phyloP scores from a whole-genome alignment of 108 stramenopile species.

The Skeletonema marinoi region DNA sequence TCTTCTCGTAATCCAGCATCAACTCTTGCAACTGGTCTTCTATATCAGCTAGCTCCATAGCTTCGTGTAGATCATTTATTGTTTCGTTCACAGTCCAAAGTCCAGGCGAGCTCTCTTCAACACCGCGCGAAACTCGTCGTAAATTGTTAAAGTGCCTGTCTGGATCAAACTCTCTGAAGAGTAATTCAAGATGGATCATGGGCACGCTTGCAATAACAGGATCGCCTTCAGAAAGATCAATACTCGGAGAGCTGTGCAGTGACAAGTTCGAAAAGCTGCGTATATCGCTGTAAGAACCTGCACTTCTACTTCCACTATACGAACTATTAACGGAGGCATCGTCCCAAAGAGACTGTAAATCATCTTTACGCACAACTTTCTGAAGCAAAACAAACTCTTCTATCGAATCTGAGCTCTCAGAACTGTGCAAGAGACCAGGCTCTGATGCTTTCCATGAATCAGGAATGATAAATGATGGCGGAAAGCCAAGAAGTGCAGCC shows the following conservation, averaged over 20 bases:
- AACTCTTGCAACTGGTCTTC: conserved; percentile 21
- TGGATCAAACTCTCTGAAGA: conserved; percentile 42
- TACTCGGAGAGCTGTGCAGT: neutral
- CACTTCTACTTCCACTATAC: conserved; percentile 4
- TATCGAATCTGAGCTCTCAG: conserved; percentile 20
- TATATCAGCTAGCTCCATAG: conserved; percentile 10
- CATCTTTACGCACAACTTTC: conserved; percentile 26
- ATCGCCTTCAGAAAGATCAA: conserved; percentile 21
- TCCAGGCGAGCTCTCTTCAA: conserved; percentile 22
- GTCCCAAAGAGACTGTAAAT: conserved; percentile 7
- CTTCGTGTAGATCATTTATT: conserved; percentile 8
- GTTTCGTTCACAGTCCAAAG: conserved; percentile 34
- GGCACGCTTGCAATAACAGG: conserved; percentile 13
- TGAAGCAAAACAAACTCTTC: conserved; percentile 44
- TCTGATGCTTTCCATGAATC: conserved; percentile 25
- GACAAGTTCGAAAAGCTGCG: conserved; percentile 8
- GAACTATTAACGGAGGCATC: conserved; percentile 14
- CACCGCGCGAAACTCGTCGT: conserved; percentile 44
- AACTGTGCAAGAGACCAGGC: conserved; percentile 32
- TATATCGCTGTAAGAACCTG: neutral
- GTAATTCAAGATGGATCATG: conserved; percentile 34
- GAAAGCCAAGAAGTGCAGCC: conserved; percentile 35
- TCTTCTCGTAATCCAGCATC: conserved; percentile 9
- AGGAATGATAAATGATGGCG: conserved; percentile 31
- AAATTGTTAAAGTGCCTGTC: conserved; percentile 44